These are phyloP conservation scores for Heterobasidion irregulare DNA, from an alignment of 1,284 basidiomycete genomes.

Conservation along the genomic window DNA sequence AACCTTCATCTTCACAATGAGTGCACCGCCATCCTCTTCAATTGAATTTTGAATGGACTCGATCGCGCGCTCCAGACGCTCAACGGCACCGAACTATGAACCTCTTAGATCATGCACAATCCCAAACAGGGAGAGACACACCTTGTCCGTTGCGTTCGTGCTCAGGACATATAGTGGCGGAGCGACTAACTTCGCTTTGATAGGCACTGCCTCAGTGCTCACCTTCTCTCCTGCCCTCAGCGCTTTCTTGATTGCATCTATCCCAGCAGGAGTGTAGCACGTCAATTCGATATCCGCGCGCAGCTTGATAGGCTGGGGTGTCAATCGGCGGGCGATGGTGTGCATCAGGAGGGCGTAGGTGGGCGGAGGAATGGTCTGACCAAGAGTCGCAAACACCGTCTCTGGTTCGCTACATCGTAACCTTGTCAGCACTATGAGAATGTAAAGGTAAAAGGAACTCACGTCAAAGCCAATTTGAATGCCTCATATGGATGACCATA, in stretches of 20 bases:
- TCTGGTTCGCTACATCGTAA: constrained; percentile 69
- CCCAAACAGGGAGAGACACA: constrained; percentile 17
- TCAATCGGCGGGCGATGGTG: constrained; percentile 92
- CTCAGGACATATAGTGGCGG: constrained; percentile 95
- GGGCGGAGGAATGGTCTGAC: constrained; percentile 44
- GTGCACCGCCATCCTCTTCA: constrained; percentile 75
- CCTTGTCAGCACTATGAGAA: background rate
- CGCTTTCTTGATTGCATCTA: constrained; percentile 94
- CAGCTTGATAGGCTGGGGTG: constrained; percentile 98
- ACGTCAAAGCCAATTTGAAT: constrained; percentile 95
- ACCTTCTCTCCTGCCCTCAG: constrained; percentile 83
- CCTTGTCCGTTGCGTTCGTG: constrained; percentile 96
- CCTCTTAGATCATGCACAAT: background rate
- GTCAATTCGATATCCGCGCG: constrained; percentile 97
- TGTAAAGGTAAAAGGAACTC: constrained; percentile 23
- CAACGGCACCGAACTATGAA: constrained; percentile 76
- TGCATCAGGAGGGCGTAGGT: constrained; percentile 67
- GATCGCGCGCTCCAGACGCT: constrained; percentile 89
- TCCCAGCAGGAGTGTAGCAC: constrained; percentile 96
- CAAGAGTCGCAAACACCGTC: constrained; percentile 71
- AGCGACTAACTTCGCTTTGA: constrained; percentile 95
- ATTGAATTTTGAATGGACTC: constrained; percentile 85
- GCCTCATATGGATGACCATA: constrained; percentile 98
- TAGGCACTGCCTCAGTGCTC: constrained; percentile 87
- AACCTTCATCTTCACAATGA: constrained; percentile 97